A percentile compares a stretch with the other conserved stretches of the same genome.
Conservation (phyloP, 495 filamentous ascomycete genomes). For the Lepraria neglecta region DNA sequence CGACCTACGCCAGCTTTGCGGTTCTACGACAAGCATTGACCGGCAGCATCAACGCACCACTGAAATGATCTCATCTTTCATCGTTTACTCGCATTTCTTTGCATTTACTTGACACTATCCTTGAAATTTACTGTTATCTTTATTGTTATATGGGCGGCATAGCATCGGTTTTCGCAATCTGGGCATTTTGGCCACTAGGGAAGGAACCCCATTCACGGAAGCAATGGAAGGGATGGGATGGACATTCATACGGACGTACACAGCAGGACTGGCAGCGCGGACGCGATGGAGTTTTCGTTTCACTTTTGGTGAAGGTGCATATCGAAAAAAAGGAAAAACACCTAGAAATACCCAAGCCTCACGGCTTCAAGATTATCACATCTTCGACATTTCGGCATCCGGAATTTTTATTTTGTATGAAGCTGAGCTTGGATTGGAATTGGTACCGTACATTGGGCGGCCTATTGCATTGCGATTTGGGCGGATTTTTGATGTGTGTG, state of each 20-base stretch:
- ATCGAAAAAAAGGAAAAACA: background rate
- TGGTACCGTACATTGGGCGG: background rate
- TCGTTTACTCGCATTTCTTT: background rate
- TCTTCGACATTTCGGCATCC: background rate
- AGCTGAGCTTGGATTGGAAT: background rate
- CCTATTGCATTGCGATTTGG: constrained; percentile 8
- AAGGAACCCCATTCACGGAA: background rate
- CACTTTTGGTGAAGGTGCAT: background rate
- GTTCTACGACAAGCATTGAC: too few species aligned
- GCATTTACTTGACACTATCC: constrained; percentile 20
- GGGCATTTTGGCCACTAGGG: background rate
- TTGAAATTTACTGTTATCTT: constrained; percentile 14
- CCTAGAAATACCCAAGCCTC: constrained; percentile 36
- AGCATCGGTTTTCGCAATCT: constrained; percentile 4
- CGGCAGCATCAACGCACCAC: too few species aligned
- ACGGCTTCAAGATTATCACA: constrained; percentile 22
- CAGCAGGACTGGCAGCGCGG: background rate
- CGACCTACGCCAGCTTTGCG: too few species aligned
- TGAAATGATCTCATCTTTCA: background rate
- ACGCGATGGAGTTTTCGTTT: constrained; percentile 1
- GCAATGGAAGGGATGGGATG: background rate
- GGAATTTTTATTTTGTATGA: background rate
- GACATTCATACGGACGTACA: background rate
- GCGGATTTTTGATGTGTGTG: background rate
- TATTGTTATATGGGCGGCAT: constrained; percentile 26